A percentile compares a stretch with the other conserved stretches of the same genome.
phyloP scores from a whole-genome alignment of 176 grass and related monocot genomes.

The Dendrocalamus sinicus region DNA sequence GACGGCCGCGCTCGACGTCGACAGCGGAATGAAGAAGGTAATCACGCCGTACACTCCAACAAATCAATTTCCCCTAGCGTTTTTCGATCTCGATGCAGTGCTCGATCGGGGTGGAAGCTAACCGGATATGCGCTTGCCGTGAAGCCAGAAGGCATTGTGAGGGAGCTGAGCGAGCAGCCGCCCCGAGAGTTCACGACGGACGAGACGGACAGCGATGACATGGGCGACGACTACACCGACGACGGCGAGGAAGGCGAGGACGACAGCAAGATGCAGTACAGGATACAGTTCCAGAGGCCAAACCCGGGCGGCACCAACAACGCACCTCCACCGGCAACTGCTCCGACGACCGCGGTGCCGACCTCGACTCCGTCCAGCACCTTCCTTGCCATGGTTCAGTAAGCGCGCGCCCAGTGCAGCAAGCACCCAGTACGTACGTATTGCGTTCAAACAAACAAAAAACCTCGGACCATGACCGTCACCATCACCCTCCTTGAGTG shows the following conservation, averaged over 20 bases:
- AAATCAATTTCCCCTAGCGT: background rate
- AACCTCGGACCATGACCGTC: constrained; percentile 24
- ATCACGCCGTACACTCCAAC: constrained; percentile 30
- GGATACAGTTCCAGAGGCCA: constrained; percentile 70
- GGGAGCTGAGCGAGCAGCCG: constrained; percentile 62
- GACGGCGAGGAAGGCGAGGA: constrained; percentile 64
- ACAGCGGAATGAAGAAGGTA: constrained; percentile 43
- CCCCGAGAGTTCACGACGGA: constrained; percentile 52
- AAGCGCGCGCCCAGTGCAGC: constrained; percentile 21
- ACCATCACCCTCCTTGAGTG: background rate
- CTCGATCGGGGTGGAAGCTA: constrained; percentile 35
- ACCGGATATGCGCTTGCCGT: constrained; percentile 54
- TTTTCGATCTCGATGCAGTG: background rate
- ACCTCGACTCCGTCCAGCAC: constrained; percentile 54
- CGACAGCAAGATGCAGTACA: constrained; percentile 69
- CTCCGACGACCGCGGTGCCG: constrained; percentile 35
- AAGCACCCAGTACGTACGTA: constrained; percentile 21
- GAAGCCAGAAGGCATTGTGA: constrained; percentile 81
- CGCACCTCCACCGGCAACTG: background rate
- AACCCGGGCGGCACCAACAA: constrained; percentile 29
- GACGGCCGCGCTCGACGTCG: constrained; percentile 29
- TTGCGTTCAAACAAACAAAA: background rate
- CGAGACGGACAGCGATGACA: constrained; percentile 67
- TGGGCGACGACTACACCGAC: constrained; percentile 57
- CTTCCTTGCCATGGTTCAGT: constrained; percentile 63